phyloP scores from a whole-genome alignment of 805 yeast genomes.

The Maudiozyma serrabonitensis region DNA sequence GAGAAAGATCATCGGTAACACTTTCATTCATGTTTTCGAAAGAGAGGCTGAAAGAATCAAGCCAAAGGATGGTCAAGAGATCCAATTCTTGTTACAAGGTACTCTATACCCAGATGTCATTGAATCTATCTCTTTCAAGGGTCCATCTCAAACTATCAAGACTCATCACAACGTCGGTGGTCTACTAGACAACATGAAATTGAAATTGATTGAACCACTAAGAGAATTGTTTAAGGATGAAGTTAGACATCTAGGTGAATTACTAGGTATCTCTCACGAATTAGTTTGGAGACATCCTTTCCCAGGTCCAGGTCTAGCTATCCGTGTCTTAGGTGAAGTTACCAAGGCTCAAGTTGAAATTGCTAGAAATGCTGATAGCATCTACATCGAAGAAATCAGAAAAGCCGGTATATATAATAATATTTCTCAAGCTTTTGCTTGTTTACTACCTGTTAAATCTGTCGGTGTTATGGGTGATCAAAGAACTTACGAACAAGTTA shows the following conservation, averaged over 20 bases:
- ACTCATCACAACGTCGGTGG: constrained; percentile 99
- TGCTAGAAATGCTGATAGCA: constrained; percentile 94
- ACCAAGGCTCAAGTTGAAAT: constrained; percentile 87
- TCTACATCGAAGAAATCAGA: constrained; percentile 92
- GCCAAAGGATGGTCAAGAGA: constrained; percentile 81
- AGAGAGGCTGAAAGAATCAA: constrained; percentile 86
- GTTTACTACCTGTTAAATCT: constrained; percentile 90
- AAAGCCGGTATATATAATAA: constrained; percentile 85
- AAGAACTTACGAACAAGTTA: constrained; percentile 97
- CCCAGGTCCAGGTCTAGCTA: constrained; percentile 99
- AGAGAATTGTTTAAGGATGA: constrained; percentile 98
- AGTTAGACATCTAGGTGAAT: constrained; percentile 91
- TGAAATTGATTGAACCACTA: constrained; percentile 95
- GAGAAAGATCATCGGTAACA: constrained; percentile 97
- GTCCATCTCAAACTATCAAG: constrained; percentile 98
- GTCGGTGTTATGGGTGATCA: constrained; percentile 99
- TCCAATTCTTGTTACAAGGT: constrained; percentile 92
- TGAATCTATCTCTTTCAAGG: constrained; percentile 97
- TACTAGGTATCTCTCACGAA: constrained; percentile 91
- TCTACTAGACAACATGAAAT: constrained; percentile 92
- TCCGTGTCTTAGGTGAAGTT: constrained; percentile 95
- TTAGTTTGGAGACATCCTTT: constrained; percentile 99
- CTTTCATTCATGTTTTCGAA: constrained; percentile 94
- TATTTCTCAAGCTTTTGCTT: constrained; percentile 97
- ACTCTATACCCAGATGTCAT: constrained; percentile 97